These are phyloP conservation scores for Cryptosporidium sp. DNA, from an alignment of 169 alveolate genomes.

Conservation along the genomic window DNA sequence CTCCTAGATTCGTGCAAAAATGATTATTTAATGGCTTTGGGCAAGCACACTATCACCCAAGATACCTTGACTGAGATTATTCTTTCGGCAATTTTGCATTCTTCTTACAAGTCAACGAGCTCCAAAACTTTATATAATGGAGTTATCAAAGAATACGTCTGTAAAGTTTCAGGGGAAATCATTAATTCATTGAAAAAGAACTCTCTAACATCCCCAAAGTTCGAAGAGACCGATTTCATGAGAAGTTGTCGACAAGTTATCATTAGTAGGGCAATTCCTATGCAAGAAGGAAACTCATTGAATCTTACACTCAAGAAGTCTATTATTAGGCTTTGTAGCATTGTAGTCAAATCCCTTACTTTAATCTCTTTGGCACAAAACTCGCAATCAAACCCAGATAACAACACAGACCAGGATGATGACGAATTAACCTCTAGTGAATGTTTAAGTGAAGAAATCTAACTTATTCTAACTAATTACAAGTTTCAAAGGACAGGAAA, in stretches of 20 bases:
- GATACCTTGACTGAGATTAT: slow-evolving; percentile 59
- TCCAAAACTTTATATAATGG: slow-evolving; percentile 34
- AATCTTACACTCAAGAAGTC: slow-evolving; percentile 16
- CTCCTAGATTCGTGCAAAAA: slow-evolving; percentile 5
- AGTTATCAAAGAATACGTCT: not conserved
- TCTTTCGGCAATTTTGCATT: not conserved
- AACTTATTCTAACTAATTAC: not conserved
- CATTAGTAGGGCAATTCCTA: not conserved
- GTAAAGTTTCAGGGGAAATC: slow-evolving; percentile 15
- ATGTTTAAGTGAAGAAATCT: not conserved
- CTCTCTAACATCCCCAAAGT: not conserved
- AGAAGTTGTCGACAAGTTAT: not conserved
- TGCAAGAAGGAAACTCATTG: too few species aligned
- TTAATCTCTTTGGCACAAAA: not conserved
- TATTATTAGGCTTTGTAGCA: slow-evolving; percentile 7
- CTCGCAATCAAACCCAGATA: not conserved
- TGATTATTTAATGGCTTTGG: not conserved
- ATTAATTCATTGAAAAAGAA: not conserved
- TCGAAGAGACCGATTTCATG: not conserved
- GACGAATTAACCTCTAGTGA: not conserved
- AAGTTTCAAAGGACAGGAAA: not conserved
- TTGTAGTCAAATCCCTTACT: not conserved
- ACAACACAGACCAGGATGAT: not conserved
- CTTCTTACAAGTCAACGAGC: slow-evolving; percentile 17
- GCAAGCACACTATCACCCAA: not conserved